Conservation (phyloP, 2,329 filamentous ascomycete genomes). For the Sarocladium strictum region DNA sequence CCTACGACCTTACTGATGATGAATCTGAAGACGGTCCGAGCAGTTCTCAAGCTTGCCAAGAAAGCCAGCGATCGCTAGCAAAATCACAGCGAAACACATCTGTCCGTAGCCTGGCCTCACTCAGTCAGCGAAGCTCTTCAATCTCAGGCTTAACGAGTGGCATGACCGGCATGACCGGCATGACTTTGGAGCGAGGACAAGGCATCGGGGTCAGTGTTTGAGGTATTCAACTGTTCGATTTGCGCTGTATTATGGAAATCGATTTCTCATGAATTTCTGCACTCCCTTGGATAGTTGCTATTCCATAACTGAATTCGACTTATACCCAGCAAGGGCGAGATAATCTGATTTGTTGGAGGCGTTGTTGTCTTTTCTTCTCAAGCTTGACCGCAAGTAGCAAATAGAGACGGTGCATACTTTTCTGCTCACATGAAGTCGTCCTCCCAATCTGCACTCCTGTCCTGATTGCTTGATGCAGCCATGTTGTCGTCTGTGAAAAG, state of each 20-base stretch:
- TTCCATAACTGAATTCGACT: neutral
- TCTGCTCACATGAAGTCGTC: conserved; percentile 82
- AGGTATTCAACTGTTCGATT: neutral
- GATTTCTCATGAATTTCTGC: too few relatives aligned
- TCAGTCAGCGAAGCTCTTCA: neutral
- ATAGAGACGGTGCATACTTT: neutral
- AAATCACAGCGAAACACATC: neutral
- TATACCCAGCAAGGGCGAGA: neutral
- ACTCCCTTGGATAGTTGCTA: too few relatives aligned
- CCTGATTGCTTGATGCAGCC: conserved; percentile 75
- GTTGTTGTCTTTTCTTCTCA: too few relatives aligned
- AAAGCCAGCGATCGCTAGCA: too few relatives aligned
- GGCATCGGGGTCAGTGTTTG: conserved; percentile 25
- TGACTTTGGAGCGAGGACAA: neutral
- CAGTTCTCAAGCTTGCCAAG: neutral
- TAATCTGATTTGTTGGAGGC: neutral
- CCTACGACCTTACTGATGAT: neutral
- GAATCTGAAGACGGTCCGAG: neutral
- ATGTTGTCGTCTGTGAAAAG: conserved; percentile 80
- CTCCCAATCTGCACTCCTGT: conserved; percentile 68
- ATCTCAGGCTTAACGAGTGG: conserved; percentile 24
- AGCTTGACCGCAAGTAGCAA: neutral
- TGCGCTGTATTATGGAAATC: too few relatives aligned
- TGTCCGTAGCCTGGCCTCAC: neutral
- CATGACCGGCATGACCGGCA: neutral